Evolutionary conservation across 2,329 filamentous ascomycete species (phyloP).

Genomic region (Colletotrichum australisinense): DNA sequence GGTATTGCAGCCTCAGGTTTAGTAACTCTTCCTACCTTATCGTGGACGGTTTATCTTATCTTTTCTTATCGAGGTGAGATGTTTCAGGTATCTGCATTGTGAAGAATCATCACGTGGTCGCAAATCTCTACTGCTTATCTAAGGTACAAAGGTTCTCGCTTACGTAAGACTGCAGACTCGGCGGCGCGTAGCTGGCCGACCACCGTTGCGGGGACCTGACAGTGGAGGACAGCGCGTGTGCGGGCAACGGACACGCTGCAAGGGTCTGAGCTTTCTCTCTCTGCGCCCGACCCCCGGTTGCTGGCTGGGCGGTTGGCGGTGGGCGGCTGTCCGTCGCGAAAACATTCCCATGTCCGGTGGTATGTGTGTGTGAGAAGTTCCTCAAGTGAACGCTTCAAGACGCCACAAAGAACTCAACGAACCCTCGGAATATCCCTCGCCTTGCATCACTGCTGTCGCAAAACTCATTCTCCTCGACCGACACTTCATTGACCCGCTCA

Average conservation of each 20-base stretch:
- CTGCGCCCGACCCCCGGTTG: neutral
- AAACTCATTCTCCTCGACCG: neutral
- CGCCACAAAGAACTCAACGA: conserved; percentile 26
- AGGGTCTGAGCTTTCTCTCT: conserved; percentile 23
- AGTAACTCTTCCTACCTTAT: too few species aligned
- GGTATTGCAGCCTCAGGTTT: conserved; percentile 9
- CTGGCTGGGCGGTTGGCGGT: conserved; percentile 21
- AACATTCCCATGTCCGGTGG: conserved; percentile 23
- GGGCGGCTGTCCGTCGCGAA: conserved; percentile 25
- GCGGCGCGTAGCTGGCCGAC: conserved; percentile 10
- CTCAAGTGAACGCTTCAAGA: conserved; percentile 13
- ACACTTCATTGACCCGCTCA: conserved; percentile 3
- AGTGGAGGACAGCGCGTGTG: neutral
- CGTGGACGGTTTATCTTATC: too few species aligned
- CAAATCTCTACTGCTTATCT: neutral
- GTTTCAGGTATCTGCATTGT: too few species aligned
- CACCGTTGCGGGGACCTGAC: neutral
- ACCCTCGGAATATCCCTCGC: conserved; percentile 19
- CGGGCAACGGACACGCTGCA: conserved; percentile 23
- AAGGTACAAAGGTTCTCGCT: neutral
- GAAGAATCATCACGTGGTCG: conserved; percentile 4
- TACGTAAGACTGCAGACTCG: conserved; percentile 5
- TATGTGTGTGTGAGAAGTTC: neutral
- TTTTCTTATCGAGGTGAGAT: too few species aligned
- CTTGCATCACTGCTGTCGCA: conserved; percentile 13